These are phyloP conservation scores for Paxillus rubicundulus DNA, from an alignment of 768 basidiomycete genomes.

Conservation along the genomic window DNA sequence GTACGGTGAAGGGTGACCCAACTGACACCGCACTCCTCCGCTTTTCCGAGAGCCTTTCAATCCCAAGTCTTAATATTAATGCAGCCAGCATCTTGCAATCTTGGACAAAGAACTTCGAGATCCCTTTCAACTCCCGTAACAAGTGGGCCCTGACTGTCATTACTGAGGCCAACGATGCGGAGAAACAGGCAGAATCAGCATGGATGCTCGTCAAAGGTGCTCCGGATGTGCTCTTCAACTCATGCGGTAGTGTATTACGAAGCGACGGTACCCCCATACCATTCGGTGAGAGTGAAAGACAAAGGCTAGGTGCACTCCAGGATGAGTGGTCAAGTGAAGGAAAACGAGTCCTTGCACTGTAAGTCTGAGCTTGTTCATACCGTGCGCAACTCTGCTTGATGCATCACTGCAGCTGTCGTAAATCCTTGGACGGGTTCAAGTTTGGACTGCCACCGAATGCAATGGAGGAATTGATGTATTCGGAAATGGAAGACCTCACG, in stretches of 20 bases:
- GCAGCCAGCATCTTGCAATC: slow-evolving; percentile 15
- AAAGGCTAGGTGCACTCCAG: slow-evolving; percentile 29
- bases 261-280: slow-evolving; percentile 32
- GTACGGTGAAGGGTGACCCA: slow-evolving; percentile 43
- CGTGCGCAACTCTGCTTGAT: neutral
- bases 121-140: slow-evolving; percentile 49
- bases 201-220: slow-evolving; percentile 56
- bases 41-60: slow-evolving; percentile 37
- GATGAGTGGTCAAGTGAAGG: slow-evolving; percentile 47
- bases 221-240: slow-evolving; percentile 49
- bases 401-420: slow-evolving; percentile 25
- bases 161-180: slow-evolving; percentile 3
- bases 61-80: slow-evolving; percentile 19
- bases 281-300: slow-evolving; percentile 23
- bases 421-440: slow-evolving; percentile 21
- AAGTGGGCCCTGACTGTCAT: slow-evolving; percentile 55
- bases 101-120: slow-evolving; percentile 31
- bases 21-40: slow-evolving; percentile 54
- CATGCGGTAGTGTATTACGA: slow-evolving; percentile 35
- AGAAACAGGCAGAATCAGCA: slow-evolving; percentile 5
- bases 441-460: slow-evolving; percentile 21
- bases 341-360: slow-evolving; percentile 53
- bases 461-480: slow-evolving; percentile 39
- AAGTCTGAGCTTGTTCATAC: neutral
- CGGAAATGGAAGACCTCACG: slow-evolving; percentile 38